Evolutionary conservation across 495 filamentous ascomycete species (phyloP).

Genomic region (Rostrohypoxylon terebratum): DNA sequence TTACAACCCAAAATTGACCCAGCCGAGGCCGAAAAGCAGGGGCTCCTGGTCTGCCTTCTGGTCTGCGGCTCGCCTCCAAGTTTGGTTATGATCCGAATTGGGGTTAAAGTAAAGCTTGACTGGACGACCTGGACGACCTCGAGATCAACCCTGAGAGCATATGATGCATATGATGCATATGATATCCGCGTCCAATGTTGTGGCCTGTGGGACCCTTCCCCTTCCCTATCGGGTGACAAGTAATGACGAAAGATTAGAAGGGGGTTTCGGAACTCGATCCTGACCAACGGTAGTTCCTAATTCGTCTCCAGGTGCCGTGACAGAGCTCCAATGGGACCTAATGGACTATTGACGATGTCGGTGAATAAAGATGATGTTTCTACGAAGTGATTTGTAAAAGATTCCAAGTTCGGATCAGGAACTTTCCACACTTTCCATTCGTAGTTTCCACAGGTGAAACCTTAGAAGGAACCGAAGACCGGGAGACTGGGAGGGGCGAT

Average conservation of each 20-base stretch:
- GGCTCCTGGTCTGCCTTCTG: neutral
- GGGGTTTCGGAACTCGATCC: neutral
- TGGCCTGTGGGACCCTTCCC: neutral
- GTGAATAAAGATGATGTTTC: constrained; percentile 8
- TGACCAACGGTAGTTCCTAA: neutral
- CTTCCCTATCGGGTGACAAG: neutral
- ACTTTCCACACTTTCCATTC: too few relatives aligned
- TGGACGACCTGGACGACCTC: constrained; percentile 15
- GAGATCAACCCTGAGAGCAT: neutral
- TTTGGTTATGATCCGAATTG: constrained; percentile 4
- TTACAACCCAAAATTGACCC: neutral
- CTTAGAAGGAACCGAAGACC: neutral
- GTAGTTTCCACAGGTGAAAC: too few relatives aligned
- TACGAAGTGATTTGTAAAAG: constrained; percentile 32
- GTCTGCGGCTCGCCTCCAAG: constrained; percentile 3
- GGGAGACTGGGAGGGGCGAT: neutral
- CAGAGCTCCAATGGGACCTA: neutral
- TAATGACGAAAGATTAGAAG: neutral
- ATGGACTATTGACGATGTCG: constrained; percentile 19
- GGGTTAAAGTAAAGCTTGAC: constrained; percentile 26
- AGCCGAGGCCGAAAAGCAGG: neutral
- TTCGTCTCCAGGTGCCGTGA: neutral
- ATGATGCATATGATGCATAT: neutral
- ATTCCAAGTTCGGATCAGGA: constrained; percentile 8
- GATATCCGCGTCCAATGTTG: neutral